Evolutionary conservation across 202 grass and related monocot species (phyloP).

Genomic region (Dendrocalamus latiflorus): DNA sequence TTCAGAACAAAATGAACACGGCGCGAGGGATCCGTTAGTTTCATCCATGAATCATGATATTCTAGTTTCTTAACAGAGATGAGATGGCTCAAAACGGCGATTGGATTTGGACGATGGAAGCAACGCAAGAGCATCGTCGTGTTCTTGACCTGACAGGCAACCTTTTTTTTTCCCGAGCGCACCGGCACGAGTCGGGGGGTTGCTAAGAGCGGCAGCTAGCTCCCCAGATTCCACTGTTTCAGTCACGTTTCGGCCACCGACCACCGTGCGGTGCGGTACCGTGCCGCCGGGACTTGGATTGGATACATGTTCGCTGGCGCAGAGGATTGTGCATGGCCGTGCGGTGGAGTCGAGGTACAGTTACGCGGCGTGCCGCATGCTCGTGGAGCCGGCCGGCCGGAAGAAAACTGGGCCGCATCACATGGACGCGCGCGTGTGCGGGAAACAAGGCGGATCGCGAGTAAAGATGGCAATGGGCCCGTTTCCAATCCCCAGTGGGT

Average conservation of each 20-base stretch:
- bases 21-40: neutral
- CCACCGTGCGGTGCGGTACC: neutral
- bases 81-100: neutral
- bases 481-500: too few relatives aligned
- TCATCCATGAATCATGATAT: neutral
- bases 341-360: too few relatives aligned
- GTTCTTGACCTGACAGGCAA: too few relatives aligned
- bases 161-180: too few relatives aligned
- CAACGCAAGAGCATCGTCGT: neutral
- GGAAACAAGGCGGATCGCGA: too few relatives aligned
- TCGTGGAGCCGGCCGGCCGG: neutral
- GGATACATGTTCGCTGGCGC: neutral
- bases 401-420: neutral
- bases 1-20: neutral
- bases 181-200: too few relatives aligned
- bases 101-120: neutral
- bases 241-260: neutral
- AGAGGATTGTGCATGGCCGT: neutral
- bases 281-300: neutral
- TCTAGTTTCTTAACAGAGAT: neutral
- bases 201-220: too few relatives aligned
- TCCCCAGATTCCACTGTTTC: neutral
- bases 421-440: too few relatives aligned
- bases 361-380: too few relatives aligned
- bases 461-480: too few relatives aligned